Conservation (phyloP, 2,329 filamentous ascomycete species). For the Fusarium sp. region DNA sequence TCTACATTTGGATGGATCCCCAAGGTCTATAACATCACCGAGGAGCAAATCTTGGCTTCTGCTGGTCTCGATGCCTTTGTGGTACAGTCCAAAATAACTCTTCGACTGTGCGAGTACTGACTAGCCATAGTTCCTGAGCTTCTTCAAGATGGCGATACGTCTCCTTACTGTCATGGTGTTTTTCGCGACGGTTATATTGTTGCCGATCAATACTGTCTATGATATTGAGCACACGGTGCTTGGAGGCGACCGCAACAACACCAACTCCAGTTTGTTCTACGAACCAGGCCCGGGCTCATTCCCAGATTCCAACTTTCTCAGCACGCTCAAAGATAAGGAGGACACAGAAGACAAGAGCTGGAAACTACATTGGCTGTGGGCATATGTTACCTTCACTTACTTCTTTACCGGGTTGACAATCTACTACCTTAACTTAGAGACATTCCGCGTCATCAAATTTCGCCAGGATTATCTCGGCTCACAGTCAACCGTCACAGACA, state of each 20-base stretch:
- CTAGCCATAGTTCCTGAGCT: constrained; percentile 78
- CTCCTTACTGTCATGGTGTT: constrained; percentile 84
- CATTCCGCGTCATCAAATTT: constrained; percentile 84
- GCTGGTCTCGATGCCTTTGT: constrained; percentile 96
- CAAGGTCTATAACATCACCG: constrained; percentile 83
- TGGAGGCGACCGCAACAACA: neutral
- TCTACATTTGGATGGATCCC: constrained; percentile 95
- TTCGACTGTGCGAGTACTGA: constrained; percentile 27
- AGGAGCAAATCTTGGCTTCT: constrained; percentile 89
- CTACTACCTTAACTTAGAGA: constrained; percentile 86
- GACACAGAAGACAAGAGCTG: constrained; percentile 54
- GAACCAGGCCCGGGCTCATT: constrained; percentile 30
- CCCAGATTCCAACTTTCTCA: constrained; percentile 29
- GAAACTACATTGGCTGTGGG: constrained; percentile 78
- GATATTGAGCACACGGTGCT: constrained; percentile 2
- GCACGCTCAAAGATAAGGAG: constrained; percentile 49
- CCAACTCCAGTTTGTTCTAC: constrained; percentile 6
- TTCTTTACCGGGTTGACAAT: constrained; percentile 87
- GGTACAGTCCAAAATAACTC: constrained; percentile 60
- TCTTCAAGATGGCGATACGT: constrained; percentile 95
- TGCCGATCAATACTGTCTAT: constrained; percentile 85
- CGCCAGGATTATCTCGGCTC: constrained; percentile 92
- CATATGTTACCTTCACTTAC: constrained; percentile 95
- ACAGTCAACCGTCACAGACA: constrained; percentile 95
- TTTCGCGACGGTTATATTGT: constrained; percentile 83